These are phyloP conservation scores for Cyberlindnera maclurae DNA, from an alignment of 805 yeast genomes.

Conservation along the genomic window DNA sequence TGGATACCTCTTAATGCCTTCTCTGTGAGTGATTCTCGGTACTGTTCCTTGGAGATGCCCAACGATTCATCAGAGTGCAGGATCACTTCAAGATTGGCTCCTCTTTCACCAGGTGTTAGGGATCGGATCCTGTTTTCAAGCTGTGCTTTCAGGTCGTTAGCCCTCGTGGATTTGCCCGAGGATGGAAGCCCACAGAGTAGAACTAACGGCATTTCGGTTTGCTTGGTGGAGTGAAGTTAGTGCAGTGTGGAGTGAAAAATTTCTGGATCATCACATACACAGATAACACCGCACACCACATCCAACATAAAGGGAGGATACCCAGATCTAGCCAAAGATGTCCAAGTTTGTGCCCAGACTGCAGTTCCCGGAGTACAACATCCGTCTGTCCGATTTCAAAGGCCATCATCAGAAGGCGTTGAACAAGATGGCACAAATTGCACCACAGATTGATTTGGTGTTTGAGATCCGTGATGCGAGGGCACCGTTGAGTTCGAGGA, in stretches of 20 bases:
- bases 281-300: neutral
- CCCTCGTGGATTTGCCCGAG: slow-evolving; percentile 77
- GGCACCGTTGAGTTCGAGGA: slow-evolving; percentile 81
- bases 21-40: slow-evolving; percentile 67
- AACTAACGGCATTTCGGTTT: slow-evolving; percentile 68
- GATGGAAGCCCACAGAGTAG: slow-evolving; percentile 81
- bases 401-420: slow-evolving; percentile 88
- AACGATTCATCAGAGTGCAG: slow-evolving; percentile 73
- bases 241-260: slow-evolving; percentile 6
- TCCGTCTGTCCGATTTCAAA: slow-evolving; percentile 71
- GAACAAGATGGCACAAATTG: slow-evolving; percentile 52
- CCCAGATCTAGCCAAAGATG: neutral
- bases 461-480: slow-evolving; percentile 84
- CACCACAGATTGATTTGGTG: slow-evolving; percentile 76
- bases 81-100: slow-evolving; percentile 51
- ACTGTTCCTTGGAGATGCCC: slow-evolving; percentile 62
- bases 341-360: slow-evolving; percentile 54
- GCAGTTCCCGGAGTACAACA: slow-evolving; percentile 65
- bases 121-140: slow-evolving; percentile 41
- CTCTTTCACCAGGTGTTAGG: slow-evolving; percentile 37
- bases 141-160: slow-evolving; percentile 41
- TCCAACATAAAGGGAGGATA: neutral
- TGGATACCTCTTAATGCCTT: slow-evolving; percentile 79
- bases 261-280: slow-evolving; percentile 1
- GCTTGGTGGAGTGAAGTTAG: neutral